A percentile compares a stretch with the other conserved stretches of the same genome.
Evolutionary conservation across 352 stramenopile species (phyloP).

Genomic region (Pythium graminicola): DNA sequence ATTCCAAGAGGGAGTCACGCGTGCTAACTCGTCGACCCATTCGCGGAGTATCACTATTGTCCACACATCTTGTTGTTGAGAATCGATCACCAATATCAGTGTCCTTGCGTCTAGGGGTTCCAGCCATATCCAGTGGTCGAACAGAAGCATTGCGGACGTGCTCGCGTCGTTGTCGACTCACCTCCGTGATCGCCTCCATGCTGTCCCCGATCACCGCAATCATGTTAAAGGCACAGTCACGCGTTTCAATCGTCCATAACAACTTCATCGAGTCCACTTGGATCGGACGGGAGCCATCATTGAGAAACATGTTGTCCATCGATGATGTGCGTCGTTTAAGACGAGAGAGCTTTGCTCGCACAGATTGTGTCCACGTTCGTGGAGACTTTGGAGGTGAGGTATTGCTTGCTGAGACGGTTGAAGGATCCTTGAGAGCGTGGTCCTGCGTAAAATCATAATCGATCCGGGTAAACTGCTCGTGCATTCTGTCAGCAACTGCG

Average conservation of each 20-base stretch:
- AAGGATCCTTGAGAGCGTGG: slow-evolving; percentile 23
- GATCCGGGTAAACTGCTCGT: slow-evolving; percentile 42
- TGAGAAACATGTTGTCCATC: slow-evolving; percentile 67
- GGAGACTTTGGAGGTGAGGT: slow-evolving; percentile 28
- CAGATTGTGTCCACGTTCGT: slow-evolving; percentile 46
- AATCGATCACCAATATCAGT: background rate
- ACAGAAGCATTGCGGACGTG: background rate
- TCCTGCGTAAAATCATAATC: slow-evolving; percentile 35
- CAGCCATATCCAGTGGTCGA: background rate
- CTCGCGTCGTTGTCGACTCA: slow-evolving; percentile 17
- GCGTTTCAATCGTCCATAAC: slow-evolving; percentile 70
- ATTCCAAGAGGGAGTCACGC: slow-evolving; percentile 56
- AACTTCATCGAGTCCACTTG: slow-evolving; percentile 80
- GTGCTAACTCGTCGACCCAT: slow-evolving; percentile 40
- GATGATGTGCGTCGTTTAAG: slow-evolving; percentile 58
- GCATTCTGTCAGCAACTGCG: slow-evolving; percentile 32
- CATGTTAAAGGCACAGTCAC: slow-evolving; percentile 69
- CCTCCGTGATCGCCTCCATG: slow-evolving; percentile 39
- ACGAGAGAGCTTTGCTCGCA: slow-evolving; percentile 40
- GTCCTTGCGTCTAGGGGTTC: background rate
- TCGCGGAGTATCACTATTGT: too few species aligned
- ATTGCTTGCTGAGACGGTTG: slow-evolving; percentile 1
- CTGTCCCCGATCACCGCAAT: slow-evolving; percentile 47
- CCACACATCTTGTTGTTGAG: background rate
- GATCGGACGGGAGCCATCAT: slow-evolving; percentile 67